Percentiles rank a stretch among this genome's conserved stretches.
Evolutionary conservation across 192 early-diverging fungal genomes (phyloP).

Genomic region (Backusella mclennaniae): DNA sequence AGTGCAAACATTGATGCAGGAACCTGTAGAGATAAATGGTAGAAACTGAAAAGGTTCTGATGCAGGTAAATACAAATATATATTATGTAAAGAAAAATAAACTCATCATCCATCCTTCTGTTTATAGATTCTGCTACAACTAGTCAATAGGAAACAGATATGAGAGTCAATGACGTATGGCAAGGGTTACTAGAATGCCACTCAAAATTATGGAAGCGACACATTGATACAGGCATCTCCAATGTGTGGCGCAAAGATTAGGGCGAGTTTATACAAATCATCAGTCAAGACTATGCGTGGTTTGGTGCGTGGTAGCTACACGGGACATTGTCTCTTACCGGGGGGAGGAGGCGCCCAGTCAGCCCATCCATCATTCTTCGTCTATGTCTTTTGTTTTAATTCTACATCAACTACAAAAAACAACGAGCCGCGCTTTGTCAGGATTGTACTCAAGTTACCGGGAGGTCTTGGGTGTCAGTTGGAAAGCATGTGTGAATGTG

Average conservation of each 20-base stretch:
- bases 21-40: not conserved
- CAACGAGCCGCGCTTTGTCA: conserved; percentile 15
- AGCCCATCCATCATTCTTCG: not conserved
- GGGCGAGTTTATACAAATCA: conserved; percentile 19
- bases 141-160: conserved; percentile 10
- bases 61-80: conserved; percentile 3
- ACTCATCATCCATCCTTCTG: not conserved
- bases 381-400: conserved; percentile 10
- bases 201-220: conserved; percentile 34
- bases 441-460: conserved; percentile 34
- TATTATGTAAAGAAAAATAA: not conserved
- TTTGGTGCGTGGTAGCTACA: conserved; percentile 31
- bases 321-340: conserved; percentile 19
- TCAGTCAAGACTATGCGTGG: conserved; percentile 39
- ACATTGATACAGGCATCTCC: conserved; percentile 8
- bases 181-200: conserved; percentile 30
- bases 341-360: not conserved
- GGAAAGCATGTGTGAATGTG: conserved; percentile 34
- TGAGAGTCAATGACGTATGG: conserved; percentile 23
- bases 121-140: not conserved
- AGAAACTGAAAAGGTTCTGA: not conserved
- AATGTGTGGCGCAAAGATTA: no score
- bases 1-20: conserved; percentile 17
- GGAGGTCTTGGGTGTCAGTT: conserved; percentile 45
- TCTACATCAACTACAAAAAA: not conserved